Evolutionary conservation across 495 filamentous ascomycete genomes (phyloP).

Genomic region (Aspergillus kassunensis): DNA sequence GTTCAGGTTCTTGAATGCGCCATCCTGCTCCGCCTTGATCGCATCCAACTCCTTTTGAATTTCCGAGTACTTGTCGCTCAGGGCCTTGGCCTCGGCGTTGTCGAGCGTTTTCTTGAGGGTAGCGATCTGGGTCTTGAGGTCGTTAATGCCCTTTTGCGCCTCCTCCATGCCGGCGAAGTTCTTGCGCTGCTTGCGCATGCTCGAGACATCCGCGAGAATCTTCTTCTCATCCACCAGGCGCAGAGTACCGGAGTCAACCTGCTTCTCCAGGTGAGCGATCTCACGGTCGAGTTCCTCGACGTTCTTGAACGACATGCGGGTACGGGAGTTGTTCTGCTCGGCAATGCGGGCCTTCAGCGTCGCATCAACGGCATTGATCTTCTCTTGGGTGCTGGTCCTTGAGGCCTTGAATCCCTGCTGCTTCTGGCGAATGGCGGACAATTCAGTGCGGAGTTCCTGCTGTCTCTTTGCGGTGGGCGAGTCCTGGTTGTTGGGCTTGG

Average conservation of each 20-base stretch:
- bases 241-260: constrained; percentile 82
- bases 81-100: constrained; percentile 84
- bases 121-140: constrained; percentile 77
- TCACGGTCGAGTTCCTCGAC: constrained; percentile 81
- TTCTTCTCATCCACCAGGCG: constrained; percentile 97
- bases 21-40: constrained; percentile 87
- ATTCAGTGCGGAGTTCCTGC: constrained; percentile 72
- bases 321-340: constrained; percentile 78
- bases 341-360: constrained; percentile 74
- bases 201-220: constrained; percentile 75
- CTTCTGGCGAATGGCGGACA: constrained; percentile 67
- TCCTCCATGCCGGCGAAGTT: constrained; percentile 79
- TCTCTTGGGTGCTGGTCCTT: constrained; percentile 69
- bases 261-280: constrained; percentile 73
- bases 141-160: constrained; percentile 77
- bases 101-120: constrained; percentile 80
- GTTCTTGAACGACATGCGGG: constrained; percentile 75
- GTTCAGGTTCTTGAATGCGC: constrained; percentile 79
- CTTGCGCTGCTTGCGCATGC: constrained; percentile 83
- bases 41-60: constrained; percentile 79
- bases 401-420: constrained; percentile 80
- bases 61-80: constrained; percentile 77
- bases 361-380: constrained; percentile 80
- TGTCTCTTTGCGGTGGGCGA: constrained; percentile 71
- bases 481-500: constrained; percentile 70